Percentiles rank a stretch among this genome's conserved stretches.
These are phyloP conservation scores for Serendipita sp. DNA, from an alignment of 768 basidiomycete genomes.

Conservation along the genomic window DNA sequence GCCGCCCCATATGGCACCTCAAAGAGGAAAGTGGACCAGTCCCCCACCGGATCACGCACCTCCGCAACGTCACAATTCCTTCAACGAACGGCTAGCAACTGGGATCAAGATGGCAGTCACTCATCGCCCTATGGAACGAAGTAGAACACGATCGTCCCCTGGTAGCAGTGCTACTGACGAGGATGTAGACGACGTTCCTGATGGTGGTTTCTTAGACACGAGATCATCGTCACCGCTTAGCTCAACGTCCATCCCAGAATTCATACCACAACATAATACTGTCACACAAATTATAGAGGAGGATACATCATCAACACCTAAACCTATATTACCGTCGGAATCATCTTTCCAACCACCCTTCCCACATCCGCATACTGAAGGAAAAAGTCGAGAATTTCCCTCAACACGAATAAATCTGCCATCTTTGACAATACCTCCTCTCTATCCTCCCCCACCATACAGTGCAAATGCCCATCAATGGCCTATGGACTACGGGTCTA, in stretches of 20 bases:
- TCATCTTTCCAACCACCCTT: not conserved
- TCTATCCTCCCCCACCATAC: not conserved
- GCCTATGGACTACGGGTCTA: not conserved
- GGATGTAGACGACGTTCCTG: constrained; percentile 1
- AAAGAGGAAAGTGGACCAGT: constrained; percentile 68
- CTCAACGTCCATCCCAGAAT: not conserved
- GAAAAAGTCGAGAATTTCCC: not conserved
- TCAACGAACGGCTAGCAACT: constrained; percentile 49
- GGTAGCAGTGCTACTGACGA: constrained; percentile 1
- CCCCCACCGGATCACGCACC: constrained; percentile 68
- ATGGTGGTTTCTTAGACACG: not conserved
- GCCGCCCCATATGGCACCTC: constrained; percentile 69
- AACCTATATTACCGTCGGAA: not conserved
- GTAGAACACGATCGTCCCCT: not conserved
- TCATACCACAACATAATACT: not conserved
- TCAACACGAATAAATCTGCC: not conserved
- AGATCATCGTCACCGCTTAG: not conserved
- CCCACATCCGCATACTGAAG: not conserved
- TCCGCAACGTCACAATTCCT: constrained; percentile 43
- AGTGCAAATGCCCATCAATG: not conserved
- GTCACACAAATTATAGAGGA: not conserved
- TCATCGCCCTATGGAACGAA: not conserved
- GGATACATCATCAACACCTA: not conserved
- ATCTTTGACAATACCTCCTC: not conserved
- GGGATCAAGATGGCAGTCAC: constrained; percentile 40